phyloP scores from a whole-genome alignment of 2,329 filamentous ascomycete species.

The Ophiostoma novo-ulmi region DNA sequence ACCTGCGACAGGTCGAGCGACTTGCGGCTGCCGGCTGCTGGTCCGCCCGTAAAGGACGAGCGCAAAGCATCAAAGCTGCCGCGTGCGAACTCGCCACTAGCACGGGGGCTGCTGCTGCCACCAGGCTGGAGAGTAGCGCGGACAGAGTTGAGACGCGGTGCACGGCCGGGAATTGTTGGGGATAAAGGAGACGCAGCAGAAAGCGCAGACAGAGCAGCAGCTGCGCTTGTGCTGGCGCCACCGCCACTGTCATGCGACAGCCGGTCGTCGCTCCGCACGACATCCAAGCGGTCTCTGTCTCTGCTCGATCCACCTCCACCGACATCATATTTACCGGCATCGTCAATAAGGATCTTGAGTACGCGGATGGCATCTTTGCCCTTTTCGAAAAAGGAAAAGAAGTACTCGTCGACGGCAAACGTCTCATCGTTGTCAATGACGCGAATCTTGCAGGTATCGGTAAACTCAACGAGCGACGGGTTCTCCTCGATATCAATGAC shows the following conservation, averaged over 20 bases:
- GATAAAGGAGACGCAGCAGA: conserved; percentile 26
- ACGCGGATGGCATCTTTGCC: conserved; percentile 78
- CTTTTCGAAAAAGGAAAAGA: conserved; percentile 89
- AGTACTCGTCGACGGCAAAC: conserved; percentile 96
- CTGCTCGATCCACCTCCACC: conserved; percentile 22
- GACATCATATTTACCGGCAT: conserved; percentile 44
- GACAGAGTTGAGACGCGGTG: conserved; percentile 51
- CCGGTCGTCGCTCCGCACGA: conserved; percentile 13
- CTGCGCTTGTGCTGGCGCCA: not conserved
- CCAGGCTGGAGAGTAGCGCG: conserved; percentile 52
- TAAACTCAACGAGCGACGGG: conserved; percentile 75
- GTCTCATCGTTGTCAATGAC: conserved; percentile 93
- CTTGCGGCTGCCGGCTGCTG: conserved; percentile 39
- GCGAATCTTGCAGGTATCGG: conserved; percentile 87
- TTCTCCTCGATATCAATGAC: conserved; percentile 90
- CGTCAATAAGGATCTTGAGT: conserved; percentile 66
- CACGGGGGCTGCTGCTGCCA: conserved; percentile 48
- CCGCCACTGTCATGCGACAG: conserved; percentile 23
- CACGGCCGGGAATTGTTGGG: conserved; percentile 29
- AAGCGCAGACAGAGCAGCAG: conserved; percentile 1
- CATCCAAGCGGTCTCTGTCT: not conserved
- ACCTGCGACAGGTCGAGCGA: conserved; percentile 45
- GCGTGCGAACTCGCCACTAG: conserved; percentile 49
- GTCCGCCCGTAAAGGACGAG: conserved; percentile 32
- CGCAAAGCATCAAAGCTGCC: conserved; percentile 52